These are phyloP conservation scores for Biscogniauxia mediterranea DNA, from an alignment of 2,329 filamentous ascomycete genomes.

Conservation along the genomic window DNA sequence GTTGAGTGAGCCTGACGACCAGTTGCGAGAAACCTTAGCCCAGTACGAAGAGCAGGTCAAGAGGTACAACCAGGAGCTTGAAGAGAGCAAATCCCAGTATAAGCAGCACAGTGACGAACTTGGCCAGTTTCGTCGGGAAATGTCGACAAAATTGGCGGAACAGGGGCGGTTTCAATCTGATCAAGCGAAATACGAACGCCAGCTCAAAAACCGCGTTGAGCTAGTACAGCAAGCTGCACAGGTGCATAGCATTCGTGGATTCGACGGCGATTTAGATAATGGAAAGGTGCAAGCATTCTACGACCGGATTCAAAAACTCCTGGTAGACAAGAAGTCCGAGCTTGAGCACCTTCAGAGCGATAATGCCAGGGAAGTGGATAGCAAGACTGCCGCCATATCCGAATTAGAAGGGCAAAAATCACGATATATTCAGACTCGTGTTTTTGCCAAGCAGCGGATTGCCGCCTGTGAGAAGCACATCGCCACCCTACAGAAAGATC, in stretches of 20 bases:
- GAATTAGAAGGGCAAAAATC: conserved; percentile 73
- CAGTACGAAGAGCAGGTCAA: conserved; percentile 76
- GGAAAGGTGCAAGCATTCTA: conserved; percentile 73
- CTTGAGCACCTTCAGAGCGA: conserved; percentile 73
- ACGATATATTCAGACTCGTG: conserved; percentile 70
- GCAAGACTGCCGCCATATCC: conserved; percentile 69
- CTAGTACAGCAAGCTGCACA: conserved; percentile 78
- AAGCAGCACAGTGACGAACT: conserved; percentile 58
- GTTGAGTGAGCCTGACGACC: conserved; percentile 74
- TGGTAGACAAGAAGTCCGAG: conserved; percentile 74
- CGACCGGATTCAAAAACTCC: conserved; percentile 70
- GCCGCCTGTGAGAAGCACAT: conserved; percentile 70
- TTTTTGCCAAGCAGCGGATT: conserved; percentile 71
- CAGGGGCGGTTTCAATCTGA: conserved; percentile 80
- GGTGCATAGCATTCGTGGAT: conserved; percentile 78
- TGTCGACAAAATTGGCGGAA: conserved; percentile 58
- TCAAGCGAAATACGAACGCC: conserved; percentile 81
- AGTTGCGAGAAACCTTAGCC: conserved; percentile 67
- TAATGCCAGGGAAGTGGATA: conserved; percentile 69
- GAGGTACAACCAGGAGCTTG: conserved; percentile 62
- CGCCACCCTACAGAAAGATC: conserved; percentile 61
- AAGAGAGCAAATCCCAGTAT: conserved; percentile 63
- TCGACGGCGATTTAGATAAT: conserved; percentile 75
- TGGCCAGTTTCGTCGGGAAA: conserved; percentile 41
- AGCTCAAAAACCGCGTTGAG: conserved; percentile 67